phyloP scores from a whole-genome alignment of 768 basidiomycete species.

The Mycena sanguinolenta region DNA sequence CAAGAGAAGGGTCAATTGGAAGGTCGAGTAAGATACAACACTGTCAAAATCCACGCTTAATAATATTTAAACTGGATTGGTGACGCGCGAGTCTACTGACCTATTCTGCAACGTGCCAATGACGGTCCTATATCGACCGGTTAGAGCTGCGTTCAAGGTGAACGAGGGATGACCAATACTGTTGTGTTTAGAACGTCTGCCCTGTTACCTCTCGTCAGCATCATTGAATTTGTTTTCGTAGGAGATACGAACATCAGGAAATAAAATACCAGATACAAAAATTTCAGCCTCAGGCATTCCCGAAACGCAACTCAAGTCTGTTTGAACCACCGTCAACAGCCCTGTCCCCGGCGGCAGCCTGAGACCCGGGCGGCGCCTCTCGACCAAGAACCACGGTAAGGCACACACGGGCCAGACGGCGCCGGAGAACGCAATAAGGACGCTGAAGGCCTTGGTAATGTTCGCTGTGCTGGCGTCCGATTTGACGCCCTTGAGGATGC shows the following conservation, averaged over 20 bases:
- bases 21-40: slow-evolving; percentile 78
- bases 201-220: slow-evolving; percentile 50
- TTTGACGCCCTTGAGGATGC: slow-evolving; percentile 76
- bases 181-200: slow-evolving; percentile 83
- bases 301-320: slow-evolving; percentile 73
- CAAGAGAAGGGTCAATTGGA: slow-evolving; percentile 74
- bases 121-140: slow-evolving; percentile 64
- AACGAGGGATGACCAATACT: slow-evolving; percentile 59
- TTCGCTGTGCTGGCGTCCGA: slow-evolving; percentile 73
- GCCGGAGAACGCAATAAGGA: slow-evolving; percentile 82
- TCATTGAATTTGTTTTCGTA: not conserved
- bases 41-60: slow-evolving; percentile 48
- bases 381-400: slow-evolving; percentile 80
- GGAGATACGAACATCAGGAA: slow-evolving; percentile 72
- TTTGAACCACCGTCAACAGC: slow-evolving; percentile 73
- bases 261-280: slow-evolving; percentile 80
- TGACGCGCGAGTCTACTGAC: slow-evolving; percentile 46
- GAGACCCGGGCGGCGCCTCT: slow-evolving; percentile 76
- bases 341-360: slow-evolving; percentile 66
- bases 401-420: slow-evolving; percentile 81
- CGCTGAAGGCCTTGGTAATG: slow-evolving; percentile 82
- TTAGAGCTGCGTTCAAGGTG: slow-evolving; percentile 18
- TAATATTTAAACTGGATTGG: not conserved
- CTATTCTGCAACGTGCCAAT: slow-evolving; percentile 80
- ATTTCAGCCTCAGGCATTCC: slow-evolving; percentile 77